These are phyloP conservation scores for Phlebiopsis flavidoalba DNA, from an alignment of 768 basidiomycete genomes.

Conservation along the genomic window DNA sequence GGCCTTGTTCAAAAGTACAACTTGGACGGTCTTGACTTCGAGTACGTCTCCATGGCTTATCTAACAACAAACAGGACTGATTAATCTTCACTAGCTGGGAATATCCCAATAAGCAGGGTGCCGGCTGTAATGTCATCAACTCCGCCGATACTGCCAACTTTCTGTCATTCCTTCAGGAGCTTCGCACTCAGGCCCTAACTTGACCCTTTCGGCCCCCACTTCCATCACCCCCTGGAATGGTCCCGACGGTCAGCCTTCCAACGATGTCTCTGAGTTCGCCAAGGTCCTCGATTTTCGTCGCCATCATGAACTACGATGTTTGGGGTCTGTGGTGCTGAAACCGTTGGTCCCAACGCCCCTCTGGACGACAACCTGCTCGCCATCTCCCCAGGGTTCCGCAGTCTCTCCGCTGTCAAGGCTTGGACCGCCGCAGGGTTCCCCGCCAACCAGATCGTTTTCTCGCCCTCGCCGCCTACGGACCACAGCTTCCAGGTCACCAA, in stretches of 20 bases:
- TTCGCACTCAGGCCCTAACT: constrained; percentile 47
- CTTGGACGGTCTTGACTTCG: constrained; percentile 12
- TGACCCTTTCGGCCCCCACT: constrained; percentile 55
- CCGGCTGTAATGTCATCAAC: constrained; percentile 62
- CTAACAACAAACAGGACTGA: constrained; percentile 40
- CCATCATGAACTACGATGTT: constrained; percentile 70
- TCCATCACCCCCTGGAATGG: constrained; percentile 45
- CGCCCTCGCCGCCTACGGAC: constrained; percentile 72
- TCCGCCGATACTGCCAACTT: constrained; percentile 68
- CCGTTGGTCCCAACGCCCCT: constrained; percentile 84
- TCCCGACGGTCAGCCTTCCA: constrained; percentile 48
- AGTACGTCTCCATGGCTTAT: constrained; percentile 2
- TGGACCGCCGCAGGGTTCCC: constrained; percentile 85
- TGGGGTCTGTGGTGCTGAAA: constrained; percentile 42
- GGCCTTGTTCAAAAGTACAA: constrained; percentile 41
- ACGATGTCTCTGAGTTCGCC: constrained; percentile 69
- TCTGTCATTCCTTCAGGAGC: constrained; percentile 65
- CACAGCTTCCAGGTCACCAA: constrained; percentile 55
- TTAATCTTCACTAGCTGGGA: constrained; percentile 73
- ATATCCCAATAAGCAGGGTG: constrained; percentile 64
- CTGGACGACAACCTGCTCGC: constrained; percentile 69
- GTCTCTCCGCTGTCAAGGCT: constrained; percentile 62
- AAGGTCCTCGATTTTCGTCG: constrained; percentile 61
- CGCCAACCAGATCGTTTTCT: constrained; percentile 69
- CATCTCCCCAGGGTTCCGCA: constrained; percentile 62